Conservation (phyloP, 2,329 filamentous ascomycete genomes). For the Penicillium sp. region DNA sequence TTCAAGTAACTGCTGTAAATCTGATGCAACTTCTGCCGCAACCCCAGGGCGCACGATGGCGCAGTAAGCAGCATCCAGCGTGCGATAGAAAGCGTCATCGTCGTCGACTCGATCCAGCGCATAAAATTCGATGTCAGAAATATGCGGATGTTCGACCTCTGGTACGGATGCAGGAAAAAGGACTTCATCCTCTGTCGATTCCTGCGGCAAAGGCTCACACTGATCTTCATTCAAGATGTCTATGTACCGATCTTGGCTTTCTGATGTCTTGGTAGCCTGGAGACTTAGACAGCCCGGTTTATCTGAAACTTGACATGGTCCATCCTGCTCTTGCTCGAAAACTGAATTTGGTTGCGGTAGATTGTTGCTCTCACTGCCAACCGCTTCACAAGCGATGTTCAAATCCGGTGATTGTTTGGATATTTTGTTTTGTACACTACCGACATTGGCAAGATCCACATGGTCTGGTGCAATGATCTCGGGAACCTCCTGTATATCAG, state of each 20-base stretch:
- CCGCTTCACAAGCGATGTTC: neutral
- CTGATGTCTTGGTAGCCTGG: neutral
- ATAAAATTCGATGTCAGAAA: neutral
- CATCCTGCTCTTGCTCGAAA: neutral
- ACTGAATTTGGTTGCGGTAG: neutral
- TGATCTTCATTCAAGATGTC: neutral
- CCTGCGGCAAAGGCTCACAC: neutral
- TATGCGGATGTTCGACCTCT: neutral
- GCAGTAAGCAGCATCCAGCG: conserved; percentile 5
- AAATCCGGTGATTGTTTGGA: neutral
- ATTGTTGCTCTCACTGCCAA: neutral
- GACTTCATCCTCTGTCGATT: neutral
- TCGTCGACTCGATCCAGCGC: neutral
- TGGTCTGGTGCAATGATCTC: neutral
- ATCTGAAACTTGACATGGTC: neutral
- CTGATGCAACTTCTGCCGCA: neutral
- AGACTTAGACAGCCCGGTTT: no score
- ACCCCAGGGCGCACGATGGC: neutral
- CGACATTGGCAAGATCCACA: neutral
- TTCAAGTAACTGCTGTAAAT: neutral
- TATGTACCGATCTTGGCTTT: neutral
- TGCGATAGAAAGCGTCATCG: conserved; percentile 5
- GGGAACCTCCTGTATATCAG: neutral
- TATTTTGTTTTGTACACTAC: neutral
- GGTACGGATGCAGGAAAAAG: neutral